phyloP scores from a whole-genome alignment of 108 stramenopile species.

The Discostella pseudostelligera region DNA sequence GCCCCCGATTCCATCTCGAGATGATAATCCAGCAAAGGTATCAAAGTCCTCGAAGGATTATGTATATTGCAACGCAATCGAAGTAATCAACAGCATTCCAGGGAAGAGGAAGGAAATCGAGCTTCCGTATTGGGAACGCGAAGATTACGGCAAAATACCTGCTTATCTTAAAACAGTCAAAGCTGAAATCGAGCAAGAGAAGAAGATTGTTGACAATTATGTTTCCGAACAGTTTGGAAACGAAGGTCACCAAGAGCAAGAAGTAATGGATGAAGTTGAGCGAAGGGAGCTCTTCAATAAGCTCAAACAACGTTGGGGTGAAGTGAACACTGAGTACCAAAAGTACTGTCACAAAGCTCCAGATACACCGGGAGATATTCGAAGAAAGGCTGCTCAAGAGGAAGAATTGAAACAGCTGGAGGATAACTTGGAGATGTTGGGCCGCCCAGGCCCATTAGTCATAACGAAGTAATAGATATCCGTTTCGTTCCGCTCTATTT shows the following conservation, averaged over 20 bases:
- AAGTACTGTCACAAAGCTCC: conserved; percentile 64
- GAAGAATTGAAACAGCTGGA: conserved; percentile 68
- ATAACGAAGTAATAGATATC: conserved; percentile 1
- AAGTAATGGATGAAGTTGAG: conserved; percentile 64
- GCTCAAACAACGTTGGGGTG: conserved; percentile 80
- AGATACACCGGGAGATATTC: conserved; percentile 61
- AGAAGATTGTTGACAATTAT: conserved; percentile 69
- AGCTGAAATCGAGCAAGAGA: conserved; percentile 66
- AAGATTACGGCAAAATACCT: conserved; percentile 84
- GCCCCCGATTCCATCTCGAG: conserved; percentile 48
- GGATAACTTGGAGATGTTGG: conserved; percentile 58
- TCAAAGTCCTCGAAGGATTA: conserved; percentile 69
- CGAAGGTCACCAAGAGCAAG: conserved; percentile 27
- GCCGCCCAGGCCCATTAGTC: conserved; percentile 44
- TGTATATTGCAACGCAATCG: conserved; percentile 74
- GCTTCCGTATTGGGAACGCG: conserved; percentile 58
- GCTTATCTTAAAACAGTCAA: conserved; percentile 69
- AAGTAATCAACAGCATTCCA: conserved; percentile 64
- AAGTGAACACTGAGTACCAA: conserved; percentile 75
- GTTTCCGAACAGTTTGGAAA: conserved; percentile 66
- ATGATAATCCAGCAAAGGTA: conserved; percentile 54
- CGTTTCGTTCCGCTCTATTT: conserved; percentile 3
- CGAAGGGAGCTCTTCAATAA: conserved; percentile 55
- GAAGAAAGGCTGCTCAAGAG: conserved; percentile 69
- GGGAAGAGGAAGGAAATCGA: conserved; percentile 37